Base-by-base conservation (phyloP, 768 basidiomycete species). In the Phlegmacium glaucopus region DNA sequence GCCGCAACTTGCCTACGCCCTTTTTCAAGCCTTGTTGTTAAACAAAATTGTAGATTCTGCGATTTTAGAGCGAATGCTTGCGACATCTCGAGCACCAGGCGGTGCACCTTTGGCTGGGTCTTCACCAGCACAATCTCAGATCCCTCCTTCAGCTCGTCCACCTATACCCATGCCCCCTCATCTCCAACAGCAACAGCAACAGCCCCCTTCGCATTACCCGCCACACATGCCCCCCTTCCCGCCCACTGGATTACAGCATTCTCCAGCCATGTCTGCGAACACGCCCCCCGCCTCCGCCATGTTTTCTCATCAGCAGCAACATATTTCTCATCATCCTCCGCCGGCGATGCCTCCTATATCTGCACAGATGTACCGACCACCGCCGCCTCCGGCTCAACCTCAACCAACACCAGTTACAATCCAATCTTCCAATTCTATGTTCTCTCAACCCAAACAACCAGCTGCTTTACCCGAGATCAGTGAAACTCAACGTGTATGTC, bases 1-100 rank as follows among this genome's bases (percentile, higher is more conserved):
- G 57, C 96, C 96, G 13, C 95, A 98, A 68, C 78, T 96, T 4
- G 87, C 93, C 2, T 98, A 97, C 64, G 96, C 96, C 4, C 76
- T 98, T 11, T 96, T 98, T 74, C 94, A 97, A 68, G 88, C 91
- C 0, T 78, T 99, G 53, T 72, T 98, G 8, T 70, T 97, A 40
- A 91, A 94, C 77, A 90, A 94, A 58, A 90, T 98, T 13, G 90
- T 98, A 34, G 94, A 97, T 54, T 79, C 89, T 3, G 79, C 82
- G 4, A 82, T 96, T 40, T 74, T 99, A 3, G 82, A 90, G 60
- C 85, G 90, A 54, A 75, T 77, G 76, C 62, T 74, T 22, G 74
- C 71, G 49, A 72, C 72, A 7, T 72, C 69, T 18, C 52, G 56
- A 28, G 60, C 53, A 9, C 39, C 57, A 11, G 32, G 32, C 11